Percentiles rank a stretch among this genome's conserved stretches.
Evolutionary conservation across 192 early-diverging fungal species (phyloP).

Genomic region (Glomus cerebriforme): DNA sequence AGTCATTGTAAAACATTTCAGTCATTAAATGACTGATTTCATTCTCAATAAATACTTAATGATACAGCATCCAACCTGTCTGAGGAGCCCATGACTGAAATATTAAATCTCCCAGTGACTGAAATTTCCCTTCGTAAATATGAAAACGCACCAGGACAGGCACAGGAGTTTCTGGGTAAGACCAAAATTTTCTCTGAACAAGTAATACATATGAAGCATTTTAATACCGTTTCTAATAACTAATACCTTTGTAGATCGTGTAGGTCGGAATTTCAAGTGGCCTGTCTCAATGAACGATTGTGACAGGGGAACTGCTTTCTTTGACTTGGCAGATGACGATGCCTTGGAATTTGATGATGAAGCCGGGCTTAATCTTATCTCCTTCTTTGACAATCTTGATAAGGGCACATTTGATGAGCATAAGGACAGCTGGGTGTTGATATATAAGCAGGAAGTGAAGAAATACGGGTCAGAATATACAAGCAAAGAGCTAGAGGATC

Average conservation of each 20-base stretch:
- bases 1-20: not conserved
- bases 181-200: not conserved
- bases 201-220: not conserved
- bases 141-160: not conserved
- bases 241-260: constrained; percentile 21
- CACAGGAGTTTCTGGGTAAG: constrained; percentile 24
- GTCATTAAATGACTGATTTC: constrained; percentile 17
- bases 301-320: not conserved
- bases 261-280: constrained; percentile 12
- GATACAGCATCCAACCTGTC: not conserved
- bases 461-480: constrained; percentile 24
- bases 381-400: constrained; percentile 10
- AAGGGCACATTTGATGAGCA: constrained; percentile 22
- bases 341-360: constrained; percentile 22
- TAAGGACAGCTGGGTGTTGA: not conserved
- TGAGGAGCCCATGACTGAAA: not conserved
- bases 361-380: not conserved
- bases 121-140: constrained; percentile 9
- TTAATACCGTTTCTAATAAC: constrained; percentile 20
- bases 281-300: not conserved
- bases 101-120: not conserved
- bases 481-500: constrained; percentile 1
- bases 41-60: constrained; percentile 21
- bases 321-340: constrained; percentile 2
- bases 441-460: constrained; percentile 17